Conservation (phyloP, 331 rosid species). For the Erythrophleum ivorense region DNA sequence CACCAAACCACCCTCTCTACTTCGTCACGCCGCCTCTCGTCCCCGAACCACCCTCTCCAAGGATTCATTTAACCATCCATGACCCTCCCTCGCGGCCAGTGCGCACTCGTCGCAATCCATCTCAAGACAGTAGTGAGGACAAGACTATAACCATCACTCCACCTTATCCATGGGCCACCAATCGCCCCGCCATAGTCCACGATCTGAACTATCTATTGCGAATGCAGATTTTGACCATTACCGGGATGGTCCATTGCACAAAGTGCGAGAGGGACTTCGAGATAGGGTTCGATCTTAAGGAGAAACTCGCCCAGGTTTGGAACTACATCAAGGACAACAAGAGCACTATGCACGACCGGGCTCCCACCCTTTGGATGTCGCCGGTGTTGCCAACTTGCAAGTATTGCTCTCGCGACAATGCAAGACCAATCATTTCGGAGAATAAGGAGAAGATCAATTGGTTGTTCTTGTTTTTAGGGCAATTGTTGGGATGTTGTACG, state of each 20-base stretch:
- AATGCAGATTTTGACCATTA: constrained; percentile 28
- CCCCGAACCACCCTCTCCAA: neutral
- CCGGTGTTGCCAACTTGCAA: constrained; percentile 48
- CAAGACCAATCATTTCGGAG: constrained; percentile 42
- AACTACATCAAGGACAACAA: neutral
- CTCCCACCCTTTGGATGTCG: constrained; percentile 49
- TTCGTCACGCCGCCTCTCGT: neutral
- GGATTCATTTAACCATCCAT: neutral
- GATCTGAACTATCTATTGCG: neutral
- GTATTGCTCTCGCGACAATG: constrained; percentile 43
- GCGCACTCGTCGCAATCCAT: neutral
- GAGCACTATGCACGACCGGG: constrained; percentile 41
- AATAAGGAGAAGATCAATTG: constrained; percentile 59
- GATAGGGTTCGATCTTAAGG: constrained; percentile 26
- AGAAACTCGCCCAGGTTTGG: constrained; percentile 7
- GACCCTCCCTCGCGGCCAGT: neutral
- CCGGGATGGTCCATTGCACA: constrained; percentile 52
- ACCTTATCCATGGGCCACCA: constrained; percentile 60
- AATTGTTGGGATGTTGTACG: constrained; percentile 56
- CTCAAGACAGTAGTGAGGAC: neutral
- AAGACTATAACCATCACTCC: neutral
- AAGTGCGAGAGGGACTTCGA: constrained; percentile 43
- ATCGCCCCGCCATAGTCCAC: constrained; percentile 38
- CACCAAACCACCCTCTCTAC: neutral
- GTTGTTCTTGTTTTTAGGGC: constrained; percentile 64